phyloP scores from a whole-genome alignment of 164 flowering plant genomes.

The Euptelea pleiosperma region DNA sequence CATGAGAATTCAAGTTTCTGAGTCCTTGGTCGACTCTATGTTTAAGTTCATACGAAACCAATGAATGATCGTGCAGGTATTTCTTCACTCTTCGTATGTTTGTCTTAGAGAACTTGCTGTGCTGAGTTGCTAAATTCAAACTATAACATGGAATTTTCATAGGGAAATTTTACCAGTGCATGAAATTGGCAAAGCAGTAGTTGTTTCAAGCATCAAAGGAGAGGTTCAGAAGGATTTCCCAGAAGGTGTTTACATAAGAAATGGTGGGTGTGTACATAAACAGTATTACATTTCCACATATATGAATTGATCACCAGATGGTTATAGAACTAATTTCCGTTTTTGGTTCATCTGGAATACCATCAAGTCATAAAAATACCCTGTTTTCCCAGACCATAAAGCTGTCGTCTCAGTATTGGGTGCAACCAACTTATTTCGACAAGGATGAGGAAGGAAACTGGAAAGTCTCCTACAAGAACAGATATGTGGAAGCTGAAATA shows the following conservation, averaged over 20 bases:
- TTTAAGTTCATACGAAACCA: constrained; percentile 10
- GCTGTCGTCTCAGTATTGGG: constrained; percentile 4
- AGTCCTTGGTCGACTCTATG: constrained; percentile 6
- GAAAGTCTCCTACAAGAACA: constrained; percentile 8
- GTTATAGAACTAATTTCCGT: not conserved
- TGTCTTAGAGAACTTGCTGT: not conserved
- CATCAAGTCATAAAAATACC: not conserved
- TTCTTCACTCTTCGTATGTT: not conserved
- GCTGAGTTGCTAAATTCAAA: not conserved
- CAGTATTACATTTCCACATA: no score
- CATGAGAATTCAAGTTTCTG: not conserved
- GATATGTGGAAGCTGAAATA: constrained; percentile 4
- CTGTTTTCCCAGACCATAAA: not conserved
- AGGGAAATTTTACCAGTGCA: constrained; percentile 38
- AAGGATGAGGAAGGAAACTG: constrained; percentile 13
- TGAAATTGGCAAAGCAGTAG: constrained; percentile 21
- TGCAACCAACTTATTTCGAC: constrained; percentile 6
- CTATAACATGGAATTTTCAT: not conserved
- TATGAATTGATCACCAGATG: no score
- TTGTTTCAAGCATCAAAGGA: constrained; percentile 20
- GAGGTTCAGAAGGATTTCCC: constrained; percentile 28
- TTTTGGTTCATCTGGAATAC: not conserved
- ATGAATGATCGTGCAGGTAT: constrained; percentile 14
- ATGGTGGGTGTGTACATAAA: constrained; percentile 15
- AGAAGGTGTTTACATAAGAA: constrained; percentile 35